Conservation (phyloP, 192 early-diverging fungal genomes). For the Coemansia sp. region DNA sequence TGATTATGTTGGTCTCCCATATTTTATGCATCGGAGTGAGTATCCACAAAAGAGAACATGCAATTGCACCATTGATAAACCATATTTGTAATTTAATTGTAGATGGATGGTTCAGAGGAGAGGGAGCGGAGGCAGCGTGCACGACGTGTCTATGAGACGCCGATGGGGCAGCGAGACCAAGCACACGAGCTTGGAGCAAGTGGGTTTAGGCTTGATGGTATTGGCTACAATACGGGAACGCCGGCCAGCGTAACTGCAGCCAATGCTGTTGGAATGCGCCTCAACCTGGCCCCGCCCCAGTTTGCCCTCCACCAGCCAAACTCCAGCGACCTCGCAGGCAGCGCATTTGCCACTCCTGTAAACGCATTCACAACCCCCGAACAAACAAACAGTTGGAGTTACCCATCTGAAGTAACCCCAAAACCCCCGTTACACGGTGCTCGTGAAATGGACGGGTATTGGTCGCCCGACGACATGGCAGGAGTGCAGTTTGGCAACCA, state of each 20-base stretch:
- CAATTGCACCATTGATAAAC: no score
- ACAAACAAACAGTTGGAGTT: background rate
- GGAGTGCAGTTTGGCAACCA: no score
- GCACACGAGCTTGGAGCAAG: background rate
- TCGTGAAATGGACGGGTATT: background rate
- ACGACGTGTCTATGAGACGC: background rate
- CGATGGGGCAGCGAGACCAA: background rate
- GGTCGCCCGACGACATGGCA: background rate
- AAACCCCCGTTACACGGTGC: background rate
- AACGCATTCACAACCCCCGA: background rate
- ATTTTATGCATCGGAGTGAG: no score
- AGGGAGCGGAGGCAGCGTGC: no score
- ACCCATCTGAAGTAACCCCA: background rate
- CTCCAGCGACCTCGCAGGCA: background rate
- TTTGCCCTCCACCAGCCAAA: background rate
- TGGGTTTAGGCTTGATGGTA: background rate
- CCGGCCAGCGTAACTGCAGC: constrained; percentile 18
- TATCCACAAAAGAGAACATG: no score
- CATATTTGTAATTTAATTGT: no score
- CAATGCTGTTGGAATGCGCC: constrained; percentile 13
- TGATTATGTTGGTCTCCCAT: no score
- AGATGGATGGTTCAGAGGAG: no score
- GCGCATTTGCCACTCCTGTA: constrained; percentile 14
- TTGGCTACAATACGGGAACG: background rate
- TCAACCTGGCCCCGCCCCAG: constrained; percentile 10